Conservation (phyloP, 2,329 filamentous ascomycete genomes). For the Ceratocystis cubensis region DNA sequence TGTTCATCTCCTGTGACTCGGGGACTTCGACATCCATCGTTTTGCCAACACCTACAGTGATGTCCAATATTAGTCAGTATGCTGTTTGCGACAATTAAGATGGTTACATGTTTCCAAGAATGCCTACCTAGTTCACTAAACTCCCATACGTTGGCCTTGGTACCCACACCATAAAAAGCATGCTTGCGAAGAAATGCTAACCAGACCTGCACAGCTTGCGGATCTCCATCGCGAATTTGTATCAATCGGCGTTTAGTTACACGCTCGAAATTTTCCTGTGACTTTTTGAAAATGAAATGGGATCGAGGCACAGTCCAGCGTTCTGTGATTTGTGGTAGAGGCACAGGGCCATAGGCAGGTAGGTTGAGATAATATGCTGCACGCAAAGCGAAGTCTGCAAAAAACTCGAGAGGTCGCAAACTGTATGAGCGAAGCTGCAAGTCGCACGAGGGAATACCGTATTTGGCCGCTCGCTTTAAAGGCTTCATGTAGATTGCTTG, state of each 20-base stretch:
- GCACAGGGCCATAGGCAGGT: slow-evolving; percentile 71
- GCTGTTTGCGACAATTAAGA: background rate
- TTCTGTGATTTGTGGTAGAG: slow-evolving; percentile 74
- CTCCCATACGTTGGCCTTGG: slow-evolving; percentile 98
- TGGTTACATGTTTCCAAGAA: background rate
- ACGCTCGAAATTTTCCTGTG: slow-evolving; percentile 93
- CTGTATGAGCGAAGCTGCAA: slow-evolving; percentile 88
- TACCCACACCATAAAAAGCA: slow-evolving; percentile 88
- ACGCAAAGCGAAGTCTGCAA: slow-evolving; percentile 84
- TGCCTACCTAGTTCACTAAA: slow-evolving; percentile 52
- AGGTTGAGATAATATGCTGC: slow-evolving; percentile 89
- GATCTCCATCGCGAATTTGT: slow-evolving; percentile 82
- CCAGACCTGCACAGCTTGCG: slow-evolving; percentile 83
- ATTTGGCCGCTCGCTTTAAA: slow-evolving; percentile 58
- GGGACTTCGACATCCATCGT: slow-evolving; percentile 20
- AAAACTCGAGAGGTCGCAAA: slow-evolving; percentile 82
- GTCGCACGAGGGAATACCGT: slow-evolving; percentile 75
- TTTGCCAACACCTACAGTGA: slow-evolving; percentile 18
- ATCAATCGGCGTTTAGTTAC: slow-evolving; percentile 76
- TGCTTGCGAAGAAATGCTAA: slow-evolving; percentile 84
- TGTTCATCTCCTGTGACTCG: slow-evolving; percentile 16
- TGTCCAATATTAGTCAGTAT: background rate
- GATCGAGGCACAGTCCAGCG: slow-evolving; percentile 85
- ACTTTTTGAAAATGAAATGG: slow-evolving; percentile 94
- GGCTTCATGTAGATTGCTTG: slow-evolving; percentile 80